Conservation (phyloP, 805 yeast genomes). For the Sungouiella thailandica region DNA sequence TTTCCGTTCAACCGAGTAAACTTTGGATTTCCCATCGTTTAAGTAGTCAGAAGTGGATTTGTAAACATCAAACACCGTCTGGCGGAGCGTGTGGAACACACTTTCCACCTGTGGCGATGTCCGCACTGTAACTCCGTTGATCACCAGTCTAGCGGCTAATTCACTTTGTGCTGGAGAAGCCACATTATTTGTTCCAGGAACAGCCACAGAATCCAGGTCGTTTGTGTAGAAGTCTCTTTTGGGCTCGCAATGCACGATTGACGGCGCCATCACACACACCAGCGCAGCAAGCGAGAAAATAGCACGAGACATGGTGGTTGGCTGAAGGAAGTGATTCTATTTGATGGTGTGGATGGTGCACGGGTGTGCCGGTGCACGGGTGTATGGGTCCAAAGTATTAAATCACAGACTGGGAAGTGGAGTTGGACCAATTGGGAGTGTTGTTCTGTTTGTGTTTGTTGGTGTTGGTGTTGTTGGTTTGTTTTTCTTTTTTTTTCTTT, state of each 20-base stretch:
- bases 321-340: neutral
- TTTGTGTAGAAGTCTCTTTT: constrained; percentile 48
- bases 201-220: constrained; percentile 39
- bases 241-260: constrained; percentile 12
- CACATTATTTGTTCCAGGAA: constrained; percentile 47
- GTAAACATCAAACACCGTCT: constrained; percentile 29
- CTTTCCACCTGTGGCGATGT: constrained; percentile 47
- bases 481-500: too few species aligned
- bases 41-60: constrained; percentile 26
- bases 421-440: too few species aligned
- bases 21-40: constrained; percentile 45
- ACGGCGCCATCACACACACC: neutral
- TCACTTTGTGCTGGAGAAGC: constrained; percentile 40
- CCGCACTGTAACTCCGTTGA: constrained; percentile 55
- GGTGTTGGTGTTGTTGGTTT: too few species aligned
- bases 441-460: too few species aligned
- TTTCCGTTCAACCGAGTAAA: constrained; percentile 55
- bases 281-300: constrained; percentile 2
- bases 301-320: constrained; percentile 8
- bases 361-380: constrained; percentile 2
- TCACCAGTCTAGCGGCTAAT: constrained; percentile 43
- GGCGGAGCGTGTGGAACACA: constrained; percentile 45
- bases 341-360: constrained; percentile 1
- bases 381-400: too few species aligned
- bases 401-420: too few species aligned